phyloP scores from a whole-genome alignment of 106 monocot species.

The Phalaenopsis aphrodite region DNA sequence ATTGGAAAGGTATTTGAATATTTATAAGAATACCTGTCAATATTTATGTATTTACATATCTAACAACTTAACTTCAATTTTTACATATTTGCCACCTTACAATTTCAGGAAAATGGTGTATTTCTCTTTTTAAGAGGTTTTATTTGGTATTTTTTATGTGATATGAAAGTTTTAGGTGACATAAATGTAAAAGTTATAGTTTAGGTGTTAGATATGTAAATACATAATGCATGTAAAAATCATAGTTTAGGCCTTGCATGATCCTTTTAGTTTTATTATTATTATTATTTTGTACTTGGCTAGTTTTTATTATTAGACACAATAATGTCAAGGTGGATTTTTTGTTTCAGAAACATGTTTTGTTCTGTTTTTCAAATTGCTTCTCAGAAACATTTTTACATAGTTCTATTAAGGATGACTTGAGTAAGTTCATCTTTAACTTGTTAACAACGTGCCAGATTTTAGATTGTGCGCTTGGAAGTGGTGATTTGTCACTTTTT shows the following conservation, averaged over 20 bases:
- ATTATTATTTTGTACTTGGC: not conserved
- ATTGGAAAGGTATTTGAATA: no score
- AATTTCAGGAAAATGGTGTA: no score
- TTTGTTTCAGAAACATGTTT: no score
- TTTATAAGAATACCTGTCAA: no score
- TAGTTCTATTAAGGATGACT: not conserved
- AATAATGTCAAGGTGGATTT: not conserved
- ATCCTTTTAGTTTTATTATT: not conserved
- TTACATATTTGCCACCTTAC: no score
- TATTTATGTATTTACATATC: no score
- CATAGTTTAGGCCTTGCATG: not conserved
- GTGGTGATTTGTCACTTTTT: slow-evolving; percentile 92
- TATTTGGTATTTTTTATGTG: no score
- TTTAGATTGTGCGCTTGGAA: slow-evolving; percentile 87
- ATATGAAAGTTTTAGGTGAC: no score
- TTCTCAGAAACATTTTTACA: not conserved
- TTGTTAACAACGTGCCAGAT: slow-evolving; percentile 31
- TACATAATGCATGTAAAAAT: not conserved
- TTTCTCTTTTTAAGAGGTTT: no score
- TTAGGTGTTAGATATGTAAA: no score
- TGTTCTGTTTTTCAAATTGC: not conserved
- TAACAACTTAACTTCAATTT: no score
- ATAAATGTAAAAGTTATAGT: no score
- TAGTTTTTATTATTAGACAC: not conserved
- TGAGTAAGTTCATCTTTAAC: not conserved